Conservation (phyloP, 306 rosid species). For the Casuarina glauca region DNA sequence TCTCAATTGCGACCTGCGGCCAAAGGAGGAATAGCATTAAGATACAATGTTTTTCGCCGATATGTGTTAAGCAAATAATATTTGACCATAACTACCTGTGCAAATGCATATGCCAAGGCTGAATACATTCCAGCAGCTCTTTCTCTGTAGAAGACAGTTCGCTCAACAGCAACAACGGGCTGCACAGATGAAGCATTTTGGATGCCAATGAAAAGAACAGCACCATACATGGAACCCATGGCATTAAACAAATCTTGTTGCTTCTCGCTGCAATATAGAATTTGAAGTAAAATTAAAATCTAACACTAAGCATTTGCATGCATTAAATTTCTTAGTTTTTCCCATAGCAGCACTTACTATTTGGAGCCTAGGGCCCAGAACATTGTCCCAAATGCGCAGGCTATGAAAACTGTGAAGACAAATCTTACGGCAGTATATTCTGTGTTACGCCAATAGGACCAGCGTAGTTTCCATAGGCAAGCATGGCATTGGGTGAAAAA, state of each 20-base stretch:
- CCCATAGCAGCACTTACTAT: conserved; percentile 33
- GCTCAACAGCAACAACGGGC: conserved; percentile 57
- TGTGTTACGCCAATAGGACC: conserved; percentile 61
- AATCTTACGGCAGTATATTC: conserved; percentile 51
- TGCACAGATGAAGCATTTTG: conserved; percentile 50
- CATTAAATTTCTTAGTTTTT: too few relatives aligned
- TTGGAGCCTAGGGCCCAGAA: conserved; percentile 63
- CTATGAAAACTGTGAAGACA: conserved; percentile 38
- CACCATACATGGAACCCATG: conserved; percentile 51
- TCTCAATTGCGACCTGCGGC: conserved; percentile 55
- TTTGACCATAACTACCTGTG: conserved; percentile 40
- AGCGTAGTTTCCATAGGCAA: conserved; percentile 76
- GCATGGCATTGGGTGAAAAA: conserved; percentile 54
- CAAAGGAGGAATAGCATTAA: not conserved
- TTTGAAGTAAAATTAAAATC: not conserved
- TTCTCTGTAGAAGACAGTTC: conserved; percentile 61
- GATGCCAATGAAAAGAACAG: conserved; percentile 57
- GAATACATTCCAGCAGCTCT: conserved; percentile 67
- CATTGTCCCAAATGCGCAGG: conserved; percentile 55
- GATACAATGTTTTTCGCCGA: too few relatives aligned
- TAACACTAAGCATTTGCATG: not conserved
- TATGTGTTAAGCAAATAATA: too few relatives aligned
- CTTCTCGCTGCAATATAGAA: conserved; percentile 8
- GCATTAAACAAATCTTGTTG: conserved; percentile 47
- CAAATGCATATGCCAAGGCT: conserved; percentile 60